phyloP scores from a whole-genome alignment of 768 basidiomycete species.

The Tubosaeta sp. region DNA sequence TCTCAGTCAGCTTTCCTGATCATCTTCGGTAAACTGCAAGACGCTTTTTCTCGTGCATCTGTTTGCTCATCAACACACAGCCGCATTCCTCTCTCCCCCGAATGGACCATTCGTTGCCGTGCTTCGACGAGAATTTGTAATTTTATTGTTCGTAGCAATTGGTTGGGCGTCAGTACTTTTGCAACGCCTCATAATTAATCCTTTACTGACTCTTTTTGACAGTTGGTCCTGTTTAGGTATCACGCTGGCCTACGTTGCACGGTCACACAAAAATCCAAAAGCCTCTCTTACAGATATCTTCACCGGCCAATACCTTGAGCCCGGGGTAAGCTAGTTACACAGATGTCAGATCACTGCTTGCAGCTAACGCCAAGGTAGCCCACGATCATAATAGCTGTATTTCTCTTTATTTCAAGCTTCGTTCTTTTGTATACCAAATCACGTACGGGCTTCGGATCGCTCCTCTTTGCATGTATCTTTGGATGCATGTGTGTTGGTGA shows the following conservation, averaged over 20 bases:
- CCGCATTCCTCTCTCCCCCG: conserved; percentile 63
- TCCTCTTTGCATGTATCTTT: conserved; percentile 51
- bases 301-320: conserved; percentile 55
- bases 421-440: conserved; percentile 59
- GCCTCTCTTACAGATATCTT: conserved; percentile 39
- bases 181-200: neutral
- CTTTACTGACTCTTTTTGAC: neutral
- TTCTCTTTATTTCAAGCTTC: conserved; percentile 57
- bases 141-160: conserved; percentile 43
- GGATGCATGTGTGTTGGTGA: conserved; percentile 57
- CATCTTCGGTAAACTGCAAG: conserved; percentile 46
- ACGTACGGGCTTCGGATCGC: conserved; percentile 59
- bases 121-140: conserved; percentile 58
- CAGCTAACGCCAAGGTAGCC: conserved; percentile 39
- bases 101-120: conserved; percentile 64
- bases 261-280: conserved; percentile 38
- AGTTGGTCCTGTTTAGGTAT: conserved; percentile 71
- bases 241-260: conserved; percentile 54
- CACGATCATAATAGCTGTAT: conserved; percentile 53
- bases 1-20: conserved; percentile 60
- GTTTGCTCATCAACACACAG: conserved; percentile 29
- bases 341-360: neutral
- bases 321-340: conserved; percentile 26
- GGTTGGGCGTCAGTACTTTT: conserved; percentile 56
- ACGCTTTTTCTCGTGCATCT: neutral